Conservation (phyloP, 2,329 filamentous ascomycete species). For the Periconia sp. region DNA sequence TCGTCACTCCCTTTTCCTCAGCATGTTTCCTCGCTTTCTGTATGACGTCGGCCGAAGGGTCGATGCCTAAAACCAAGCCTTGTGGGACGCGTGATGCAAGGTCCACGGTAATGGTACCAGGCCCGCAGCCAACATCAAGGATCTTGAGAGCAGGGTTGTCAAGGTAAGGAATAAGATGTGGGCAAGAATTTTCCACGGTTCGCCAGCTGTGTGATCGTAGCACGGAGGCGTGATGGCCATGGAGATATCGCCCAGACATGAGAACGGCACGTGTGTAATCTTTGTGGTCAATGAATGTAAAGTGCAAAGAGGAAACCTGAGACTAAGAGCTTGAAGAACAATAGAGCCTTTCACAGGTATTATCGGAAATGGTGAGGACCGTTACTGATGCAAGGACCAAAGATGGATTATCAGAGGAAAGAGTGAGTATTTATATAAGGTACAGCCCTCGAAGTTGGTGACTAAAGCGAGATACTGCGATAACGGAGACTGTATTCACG, state of each 20-base stretch:
- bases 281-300: too few species aligned
- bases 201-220: conserved; percentile 53
- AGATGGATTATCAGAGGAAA: too few species aligned
- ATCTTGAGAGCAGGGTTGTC: conserved; percentile 39
- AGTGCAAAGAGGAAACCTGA: too few species aligned
- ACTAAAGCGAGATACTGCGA: too few species aligned
- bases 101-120: conserved; percentile 56
- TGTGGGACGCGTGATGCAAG: conserved; percentile 51
- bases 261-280: too few species aligned
- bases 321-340: too few species aligned
- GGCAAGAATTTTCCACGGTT: conserved; percentile 53
- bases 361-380: too few species aligned
- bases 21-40: conserved; percentile 48
- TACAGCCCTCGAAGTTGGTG: too few species aligned
- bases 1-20: conserved; percentile 41
- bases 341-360: too few species aligned
- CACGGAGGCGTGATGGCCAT: conserved; percentile 50
- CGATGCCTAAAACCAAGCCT: conserved; percentile 53
- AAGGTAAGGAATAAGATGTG: conserved; percentile 43
- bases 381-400: too few species aligned
- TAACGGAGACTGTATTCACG: too few species aligned
- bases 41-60: conserved; percentile 53
- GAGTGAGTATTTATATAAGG: too few species aligned
- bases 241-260: conserved; percentile 41
- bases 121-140: conserved; percentile 56